These are phyloP conservation scores for Paramecium caudatum DNA, from an alignment of 73 alveolate species.

Conservation along the genomic window DNA sequence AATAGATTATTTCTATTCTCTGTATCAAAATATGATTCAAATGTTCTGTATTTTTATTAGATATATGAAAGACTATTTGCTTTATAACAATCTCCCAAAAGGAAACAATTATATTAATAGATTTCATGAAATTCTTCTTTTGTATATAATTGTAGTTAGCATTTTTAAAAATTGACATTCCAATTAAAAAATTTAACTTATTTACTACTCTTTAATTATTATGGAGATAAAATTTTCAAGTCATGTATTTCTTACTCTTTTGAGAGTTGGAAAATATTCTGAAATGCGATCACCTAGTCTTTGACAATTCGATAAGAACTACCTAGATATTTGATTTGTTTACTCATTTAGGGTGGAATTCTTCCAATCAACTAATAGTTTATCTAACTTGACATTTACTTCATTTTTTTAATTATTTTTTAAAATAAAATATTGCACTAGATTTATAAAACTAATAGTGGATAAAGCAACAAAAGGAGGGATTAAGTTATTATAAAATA, in stretches of 20 bases:
- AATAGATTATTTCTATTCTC: background rate
- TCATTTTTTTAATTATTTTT: too few species aligned
- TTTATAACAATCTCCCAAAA: background rate
- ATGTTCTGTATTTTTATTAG: background rate
- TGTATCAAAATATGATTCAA: conserved; percentile 5
- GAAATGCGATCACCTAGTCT: background rate
- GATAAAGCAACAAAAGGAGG: too few species aligned
- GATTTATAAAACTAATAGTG: too few species aligned
- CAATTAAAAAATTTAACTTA: background rate
- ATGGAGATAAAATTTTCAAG: background rate
- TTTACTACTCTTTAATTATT: background rate
- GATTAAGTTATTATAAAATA: too few species aligned
- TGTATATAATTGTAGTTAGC: background rate
- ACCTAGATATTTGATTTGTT: background rate
- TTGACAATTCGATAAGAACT: background rate
- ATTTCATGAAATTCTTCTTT: conserved; percentile 25
- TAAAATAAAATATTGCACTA: too few species aligned
- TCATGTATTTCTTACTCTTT: background rate
- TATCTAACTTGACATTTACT: background rate
- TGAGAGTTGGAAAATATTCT: background rate
- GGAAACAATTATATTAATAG: background rate
- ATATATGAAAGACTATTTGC: conserved; percentile 23
- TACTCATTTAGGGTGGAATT: background rate
- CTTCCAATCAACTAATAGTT: conserved; percentile 8
- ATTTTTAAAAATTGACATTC: background rate